A percentile compares a stretch with the other conserved stretches of the same genome.
phyloP scores from a whole-genome alignment of 2,329 filamentous ascomycete genomes.

The Hymenoscyphus salicellus region DNA sequence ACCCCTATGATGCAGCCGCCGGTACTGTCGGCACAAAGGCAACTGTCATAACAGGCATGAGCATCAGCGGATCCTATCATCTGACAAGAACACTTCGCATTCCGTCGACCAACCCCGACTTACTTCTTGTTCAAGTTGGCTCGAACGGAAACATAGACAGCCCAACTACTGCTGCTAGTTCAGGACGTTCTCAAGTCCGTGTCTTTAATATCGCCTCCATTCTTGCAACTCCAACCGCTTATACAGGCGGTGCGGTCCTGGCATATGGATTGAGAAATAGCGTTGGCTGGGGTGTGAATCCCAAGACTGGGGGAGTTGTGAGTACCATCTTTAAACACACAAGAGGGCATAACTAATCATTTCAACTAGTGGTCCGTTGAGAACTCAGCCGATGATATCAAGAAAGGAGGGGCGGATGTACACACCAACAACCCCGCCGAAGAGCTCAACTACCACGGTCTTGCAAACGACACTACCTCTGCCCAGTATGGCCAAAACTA shows the following conservation, averaged over 20 bases:
- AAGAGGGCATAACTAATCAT: neutral
- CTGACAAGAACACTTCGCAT: constrained; percentile 65
- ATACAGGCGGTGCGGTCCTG: constrained; percentile 46
- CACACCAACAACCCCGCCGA: constrained; percentile 69
- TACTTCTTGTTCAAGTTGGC: constrained; percentile 65
- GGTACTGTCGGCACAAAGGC: constrained; percentile 46
- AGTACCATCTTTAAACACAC: constrained; percentile 23
- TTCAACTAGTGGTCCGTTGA: constrained; percentile 48
- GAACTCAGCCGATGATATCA: constrained; percentile 67
- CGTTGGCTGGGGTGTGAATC: constrained; percentile 67
- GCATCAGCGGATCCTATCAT: constrained; percentile 50
- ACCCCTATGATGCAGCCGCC: constrained; percentile 59
- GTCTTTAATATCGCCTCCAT: constrained; percentile 49
- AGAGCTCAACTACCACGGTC: constrained; percentile 70
- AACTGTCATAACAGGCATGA: constrained; percentile 62
- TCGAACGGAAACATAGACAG: constrained; percentile 61
- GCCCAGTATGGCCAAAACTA: constrained; percentile 52
- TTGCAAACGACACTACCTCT: constrained; percentile 40
- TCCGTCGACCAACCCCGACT: constrained; percentile 51
- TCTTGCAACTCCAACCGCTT: constrained; percentile 42
- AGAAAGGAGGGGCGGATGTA: constrained; percentile 55
- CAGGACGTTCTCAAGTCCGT: constrained; percentile 64
- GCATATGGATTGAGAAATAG: constrained; percentile 75
- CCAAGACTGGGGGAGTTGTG: constrained; percentile 51
- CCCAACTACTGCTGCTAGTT: constrained; percentile 47